phyloP scores from a whole-genome alignment of 768 basidiomycete species.

The Lentinula edodes region DNA sequence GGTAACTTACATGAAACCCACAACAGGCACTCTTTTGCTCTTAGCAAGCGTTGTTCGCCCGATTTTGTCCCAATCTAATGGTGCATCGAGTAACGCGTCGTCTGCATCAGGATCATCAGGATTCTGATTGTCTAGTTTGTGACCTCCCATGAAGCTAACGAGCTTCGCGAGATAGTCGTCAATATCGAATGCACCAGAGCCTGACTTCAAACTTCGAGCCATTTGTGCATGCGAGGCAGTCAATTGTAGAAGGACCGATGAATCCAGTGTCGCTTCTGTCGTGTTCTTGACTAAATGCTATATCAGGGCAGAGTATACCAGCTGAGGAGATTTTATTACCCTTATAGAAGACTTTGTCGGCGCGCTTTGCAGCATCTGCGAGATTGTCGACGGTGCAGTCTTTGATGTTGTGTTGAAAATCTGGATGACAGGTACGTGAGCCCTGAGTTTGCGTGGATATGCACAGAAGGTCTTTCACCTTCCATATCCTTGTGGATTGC shows the following conservation, averaged over 20 bases:
- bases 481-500: constrained; percentile 56
- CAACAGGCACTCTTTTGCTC: constrained; percentile 71
- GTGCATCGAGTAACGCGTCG: constrained; percentile 25
- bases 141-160: constrained; percentile 71
- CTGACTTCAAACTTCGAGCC: constrained; percentile 88
- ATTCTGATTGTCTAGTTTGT: constrained; percentile 40
- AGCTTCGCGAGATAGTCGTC: constrained; percentile 85
- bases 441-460: not conserved
- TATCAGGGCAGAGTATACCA: not conserved
- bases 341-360: constrained; percentile 60
- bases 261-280: constrained; percentile 88
- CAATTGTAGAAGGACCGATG: constrained; percentile 54
- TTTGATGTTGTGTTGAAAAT: constrained; percentile 32
- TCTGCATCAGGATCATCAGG: constrained; percentile 47
- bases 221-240: constrained; percentile 77
- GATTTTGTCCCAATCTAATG: constrained; percentile 79
- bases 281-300: constrained; percentile 60
- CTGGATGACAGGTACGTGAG: constrained; percentile 28
- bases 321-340: constrained; percentile 29
- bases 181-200: constrained; percentile 83
- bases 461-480: constrained; percentile 35
- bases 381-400: constrained; percentile 55
- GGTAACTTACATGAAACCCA: constrained; percentile 79
- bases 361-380: constrained; percentile 47
- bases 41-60: constrained; percentile 81